These are phyloP conservation scores for Bothriochloa decipiens DNA, from an alignment of 176 grass and related monocot genomes.

Conservation along the genomic window DNA sequence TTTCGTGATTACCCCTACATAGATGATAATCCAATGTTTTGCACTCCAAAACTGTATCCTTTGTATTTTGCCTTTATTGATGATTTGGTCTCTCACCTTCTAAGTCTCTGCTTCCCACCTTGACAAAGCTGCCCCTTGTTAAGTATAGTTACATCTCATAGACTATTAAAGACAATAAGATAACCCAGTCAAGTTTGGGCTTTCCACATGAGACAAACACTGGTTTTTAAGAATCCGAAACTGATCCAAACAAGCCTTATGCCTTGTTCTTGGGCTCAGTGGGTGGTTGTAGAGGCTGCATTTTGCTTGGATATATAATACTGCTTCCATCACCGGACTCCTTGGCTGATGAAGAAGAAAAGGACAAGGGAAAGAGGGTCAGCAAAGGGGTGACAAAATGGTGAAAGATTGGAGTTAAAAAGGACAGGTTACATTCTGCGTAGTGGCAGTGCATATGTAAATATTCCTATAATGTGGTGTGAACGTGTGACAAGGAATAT, in stretches of 20 bases:
- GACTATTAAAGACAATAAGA: background rate
- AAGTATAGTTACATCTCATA: background rate
- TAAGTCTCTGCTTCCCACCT: background rate
- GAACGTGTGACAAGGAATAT: background rate
- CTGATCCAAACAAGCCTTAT: no score
- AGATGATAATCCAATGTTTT: background rate
- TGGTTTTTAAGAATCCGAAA: no score
- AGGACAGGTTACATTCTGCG: background rate
- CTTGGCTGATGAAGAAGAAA: background rate
- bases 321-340: background rate
- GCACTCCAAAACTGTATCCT: background rate
- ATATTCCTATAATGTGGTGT: background rate
- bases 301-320: background rate
- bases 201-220: no score
- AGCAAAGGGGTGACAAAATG: background rate
- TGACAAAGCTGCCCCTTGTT: background rate
- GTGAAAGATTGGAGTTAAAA: constrained; percentile 5
- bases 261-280: background rate
- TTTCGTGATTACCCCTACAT: background rate
- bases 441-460: background rate
- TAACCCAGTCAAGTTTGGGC: background rate
- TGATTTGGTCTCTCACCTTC: background rate
- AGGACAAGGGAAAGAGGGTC: background rate
- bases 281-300: background rate
- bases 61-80: constrained; percentile 1